Evolutionary conservation across 768 basidiomycete species (phyloP).

Genomic region (Terana coerulea): DNA sequence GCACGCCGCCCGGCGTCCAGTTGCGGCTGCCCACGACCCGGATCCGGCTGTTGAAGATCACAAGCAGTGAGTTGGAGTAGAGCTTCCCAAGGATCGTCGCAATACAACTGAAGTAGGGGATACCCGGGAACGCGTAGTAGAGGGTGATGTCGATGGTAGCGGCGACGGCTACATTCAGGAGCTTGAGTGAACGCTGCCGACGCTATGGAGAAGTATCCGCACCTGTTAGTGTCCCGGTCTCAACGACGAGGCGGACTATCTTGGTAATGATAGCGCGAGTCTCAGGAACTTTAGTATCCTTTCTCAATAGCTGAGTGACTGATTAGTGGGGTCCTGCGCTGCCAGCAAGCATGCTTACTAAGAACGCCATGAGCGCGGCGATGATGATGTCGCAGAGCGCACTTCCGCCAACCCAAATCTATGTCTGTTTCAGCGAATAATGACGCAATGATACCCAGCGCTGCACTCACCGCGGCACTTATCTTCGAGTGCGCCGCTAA

Average conservation of each 20-base stretch:
- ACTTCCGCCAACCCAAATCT: constrained; percentile 20
- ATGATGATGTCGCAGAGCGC: constrained; percentile 25
- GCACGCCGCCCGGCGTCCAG: no score
- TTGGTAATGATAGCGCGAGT: neutral
- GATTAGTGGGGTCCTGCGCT: no score
- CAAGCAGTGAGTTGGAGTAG: constrained; percentile 1
- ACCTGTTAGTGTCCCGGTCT: constrained; percentile 3
- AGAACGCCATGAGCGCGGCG: constrained; percentile 19
- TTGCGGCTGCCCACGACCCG: no score
- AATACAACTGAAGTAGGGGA: neutral
- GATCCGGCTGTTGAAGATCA: no score
- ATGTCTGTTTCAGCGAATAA: neutral
- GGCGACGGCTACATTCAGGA: neutral
- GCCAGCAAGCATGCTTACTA: no score
- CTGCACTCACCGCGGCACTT: neutral
- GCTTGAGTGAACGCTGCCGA: no score
- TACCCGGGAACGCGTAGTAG: neutral
- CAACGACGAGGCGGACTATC: neutral
- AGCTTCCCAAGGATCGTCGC: neutral
- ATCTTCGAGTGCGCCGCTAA: neutral
- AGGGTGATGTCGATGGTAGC: neutral
- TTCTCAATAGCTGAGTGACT: no score
- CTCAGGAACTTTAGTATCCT: neutral
- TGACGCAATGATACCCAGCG: neutral
- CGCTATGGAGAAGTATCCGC: neutral